phyloP scores from a whole-genome alignment of 805 yeast species.

The Kodamaea lidongshanica region DNA sequence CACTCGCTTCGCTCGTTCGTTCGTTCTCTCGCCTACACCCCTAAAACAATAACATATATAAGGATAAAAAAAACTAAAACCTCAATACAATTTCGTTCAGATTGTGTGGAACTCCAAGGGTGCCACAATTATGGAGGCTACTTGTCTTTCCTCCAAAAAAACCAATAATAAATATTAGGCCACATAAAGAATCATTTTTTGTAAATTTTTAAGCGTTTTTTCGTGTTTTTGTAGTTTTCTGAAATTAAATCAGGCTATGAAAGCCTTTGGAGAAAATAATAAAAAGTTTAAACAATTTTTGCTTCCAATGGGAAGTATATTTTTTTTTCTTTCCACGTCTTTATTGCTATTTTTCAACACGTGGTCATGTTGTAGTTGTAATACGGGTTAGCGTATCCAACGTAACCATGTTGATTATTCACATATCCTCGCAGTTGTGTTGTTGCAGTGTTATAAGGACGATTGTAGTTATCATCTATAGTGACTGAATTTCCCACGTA shows the following conservation, averaged over 20 bases:
- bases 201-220: too few relatives aligned
- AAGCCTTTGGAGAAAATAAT: constrained; percentile 1
- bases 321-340: constrained; percentile 2
- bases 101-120: too few relatives aligned
- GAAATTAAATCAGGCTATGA: background rate
- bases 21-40: too few relatives aligned
- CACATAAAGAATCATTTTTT: too few relatives aligned
- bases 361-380: constrained; percentile 30
- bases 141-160: too few relatives aligned
- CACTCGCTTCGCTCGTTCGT: too few relatives aligned
- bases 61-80: background rate
- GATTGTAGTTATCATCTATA: constrained; percentile 3
- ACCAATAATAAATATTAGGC: too few relatives aligned
- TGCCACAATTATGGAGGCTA: too few relatives aligned
- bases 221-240: background rate
- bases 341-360: too few relatives aligned
- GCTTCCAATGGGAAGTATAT: background rate
- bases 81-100: background rate
- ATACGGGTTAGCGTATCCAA: constrained; percentile 35
- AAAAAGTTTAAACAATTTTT: background rate
- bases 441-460: constrained; percentile 4
- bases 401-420: constrained; percentile 17
- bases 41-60: background rate
- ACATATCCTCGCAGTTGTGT: constrained; percentile 1
- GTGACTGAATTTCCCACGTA: constrained; percentile 12